phyloP scores from a whole-genome alignment of 176 grass and related monocot species.

The Oryza brachyantha region DNA sequence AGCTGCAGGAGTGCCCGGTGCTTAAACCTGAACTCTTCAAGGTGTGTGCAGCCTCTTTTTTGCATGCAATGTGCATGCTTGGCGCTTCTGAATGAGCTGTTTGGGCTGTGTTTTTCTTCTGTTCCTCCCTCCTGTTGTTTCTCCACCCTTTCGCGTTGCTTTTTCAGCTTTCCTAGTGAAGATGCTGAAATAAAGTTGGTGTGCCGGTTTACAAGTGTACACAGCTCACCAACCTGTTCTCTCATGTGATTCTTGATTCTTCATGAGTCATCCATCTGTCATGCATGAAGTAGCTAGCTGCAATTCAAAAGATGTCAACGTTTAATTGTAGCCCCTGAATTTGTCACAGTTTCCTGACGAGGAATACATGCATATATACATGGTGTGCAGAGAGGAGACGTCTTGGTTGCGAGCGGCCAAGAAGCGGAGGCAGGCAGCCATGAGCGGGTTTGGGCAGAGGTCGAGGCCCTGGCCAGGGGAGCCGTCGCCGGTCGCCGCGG shows the following conservation, averaged over 20 bases:
- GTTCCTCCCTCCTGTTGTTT: neutral
- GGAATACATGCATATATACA: neutral
- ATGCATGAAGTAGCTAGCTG: neutral
- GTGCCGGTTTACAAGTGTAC: neutral
- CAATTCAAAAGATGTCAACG: neutral
- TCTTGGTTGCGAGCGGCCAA: neutral
- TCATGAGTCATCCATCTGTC: neutral
- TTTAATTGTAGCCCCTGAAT: neutral
- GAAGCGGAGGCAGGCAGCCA: neutral
- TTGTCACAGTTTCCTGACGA: neutral
- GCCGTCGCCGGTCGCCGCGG: neutral
- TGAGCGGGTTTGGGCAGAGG: conserved; percentile 44
- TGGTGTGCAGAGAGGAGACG: neutral
- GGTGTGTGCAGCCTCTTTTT: conserved; percentile 19
- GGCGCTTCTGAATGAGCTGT: neutral
- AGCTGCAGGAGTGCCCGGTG: neutral
- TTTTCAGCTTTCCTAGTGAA: neutral
- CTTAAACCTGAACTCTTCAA: neutral
- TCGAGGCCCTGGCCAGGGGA: conserved; percentile 58
- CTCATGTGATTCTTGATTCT: neutral
- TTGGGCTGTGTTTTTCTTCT: neutral
- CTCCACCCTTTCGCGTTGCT: neutral
- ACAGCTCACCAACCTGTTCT: neutral
- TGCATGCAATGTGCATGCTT: neutral
- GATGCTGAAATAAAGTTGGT: neutral